Conservation (phyloP, 495 filamentous ascomycete genomes). For the Penicillium steckii region DNA sequence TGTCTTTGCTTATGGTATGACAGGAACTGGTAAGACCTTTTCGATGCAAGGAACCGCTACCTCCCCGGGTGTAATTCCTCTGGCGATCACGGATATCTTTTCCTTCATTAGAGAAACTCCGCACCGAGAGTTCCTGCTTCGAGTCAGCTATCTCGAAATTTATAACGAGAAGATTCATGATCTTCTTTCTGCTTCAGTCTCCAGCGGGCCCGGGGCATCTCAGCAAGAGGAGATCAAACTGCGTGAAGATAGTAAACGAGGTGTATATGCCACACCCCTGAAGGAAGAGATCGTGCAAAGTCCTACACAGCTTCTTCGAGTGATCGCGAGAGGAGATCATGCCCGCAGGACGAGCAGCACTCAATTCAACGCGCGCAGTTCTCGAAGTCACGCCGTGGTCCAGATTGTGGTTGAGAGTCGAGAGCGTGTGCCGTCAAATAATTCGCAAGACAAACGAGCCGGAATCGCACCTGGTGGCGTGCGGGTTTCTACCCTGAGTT, state of each 20-base stretch:
- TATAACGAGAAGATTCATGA: constrained; percentile 99
- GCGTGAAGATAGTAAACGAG: constrained; percentile 91
- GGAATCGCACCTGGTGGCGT: constrained; percentile 86
- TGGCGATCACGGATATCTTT: constrained; percentile 98
- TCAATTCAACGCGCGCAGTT: constrained; percentile 94
- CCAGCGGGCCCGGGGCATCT: constrained; percentile 43
- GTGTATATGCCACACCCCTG: constrained; percentile 92
- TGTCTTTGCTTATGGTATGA: constrained; percentile 99
- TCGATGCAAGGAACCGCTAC: constrained; percentile 98
- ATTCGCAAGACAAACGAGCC: constrained; percentile 68
- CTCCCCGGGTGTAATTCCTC: constrained; percentile 93
- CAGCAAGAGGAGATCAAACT: constrained; percentile 91
- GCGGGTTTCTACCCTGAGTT: constrained; percentile 86
- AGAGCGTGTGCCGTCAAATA: constrained; percentile 66
- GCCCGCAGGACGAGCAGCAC: constrained; percentile 87
- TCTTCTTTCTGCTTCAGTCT: constrained; percentile 70
- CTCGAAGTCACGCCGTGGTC: constrained; percentile 95
- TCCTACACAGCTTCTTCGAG: constrained; percentile 89
- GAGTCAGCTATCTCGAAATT: constrained; percentile 97
- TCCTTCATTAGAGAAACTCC: constrained; percentile 98
- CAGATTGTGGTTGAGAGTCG: constrained; percentile 98
- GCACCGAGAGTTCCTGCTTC: constrained; percentile 87
- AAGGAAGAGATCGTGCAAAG: constrained; percentile 99
- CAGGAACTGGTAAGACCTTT: constrained; percentile 96
- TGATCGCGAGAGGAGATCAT: constrained; percentile 92